Evolutionary conservation across 2,329 filamentous ascomycete species (phyloP), one percentile per base, ranked within the genome.

Genomic region (Nakataea oryzae): DNA sequence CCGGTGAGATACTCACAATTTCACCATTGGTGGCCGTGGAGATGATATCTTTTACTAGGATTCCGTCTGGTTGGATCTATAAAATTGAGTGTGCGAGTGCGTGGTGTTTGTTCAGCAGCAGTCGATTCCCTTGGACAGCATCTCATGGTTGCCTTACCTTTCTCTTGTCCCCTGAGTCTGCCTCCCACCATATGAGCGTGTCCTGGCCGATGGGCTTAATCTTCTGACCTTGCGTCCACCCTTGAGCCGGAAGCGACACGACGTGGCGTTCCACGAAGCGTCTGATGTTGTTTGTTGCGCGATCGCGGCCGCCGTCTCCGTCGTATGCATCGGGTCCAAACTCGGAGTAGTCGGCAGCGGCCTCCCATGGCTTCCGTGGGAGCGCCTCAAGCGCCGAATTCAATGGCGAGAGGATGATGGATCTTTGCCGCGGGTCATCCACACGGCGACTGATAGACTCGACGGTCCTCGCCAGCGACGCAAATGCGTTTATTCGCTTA

Each of bases 181-280:
- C 41, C 41, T 50, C 41, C 41, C 41, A 50, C 41, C 41, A 50
- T 50, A 50, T 50, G 21, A 9, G 41, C 21, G 41, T n/a, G 41
- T n/a, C 41, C 41, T 50, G 41, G 41, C 41, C 41, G 41, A 50
- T n/a, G 41, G 41, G 7, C 17, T 50, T n/a, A n/a, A 50, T 50
- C 41, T n/a, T 50, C 21, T 50, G 41, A 17, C 21, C 41, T 11
- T n/a, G 4, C 21, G 41, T n/a, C 41, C 41, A 50, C 17, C 21
- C 41, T 21, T 50, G 41, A 7, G 41, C 41, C 41, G 41, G 6
- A 5, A 75, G 74, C 0, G 86, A 81, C 5, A 97, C 82, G 61
- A 97, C 81, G 75, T 99, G 95, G 57, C 88, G 88, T 76, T 96
- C 88, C 1, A 96, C 90, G 72, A 97, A 97, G 54, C 83, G 79